Evolutionary conservation across 495 filamentous ascomycete genomes (phyloP), one percentile per base, ranked within the genome.

Genomic region (Aspergillus conjunctus): DNA sequence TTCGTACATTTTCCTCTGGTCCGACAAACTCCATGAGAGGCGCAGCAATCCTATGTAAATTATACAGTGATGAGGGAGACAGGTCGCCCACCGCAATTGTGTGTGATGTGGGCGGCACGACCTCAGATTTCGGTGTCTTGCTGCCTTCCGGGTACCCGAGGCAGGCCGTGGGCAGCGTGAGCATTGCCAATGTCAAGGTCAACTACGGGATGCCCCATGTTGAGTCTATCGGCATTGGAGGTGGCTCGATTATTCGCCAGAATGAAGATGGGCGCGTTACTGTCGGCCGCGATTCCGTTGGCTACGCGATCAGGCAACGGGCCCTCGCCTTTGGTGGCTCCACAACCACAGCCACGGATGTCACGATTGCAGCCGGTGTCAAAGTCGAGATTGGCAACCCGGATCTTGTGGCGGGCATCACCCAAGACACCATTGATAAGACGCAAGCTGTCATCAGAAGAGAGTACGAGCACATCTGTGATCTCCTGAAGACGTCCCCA

Each of bases 1-100:
- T 41, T 17, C 18, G 43, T 11, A 54, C 52, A 10, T 54, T 54
- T 43, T 17, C 52, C 7, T 41, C 32, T 22, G 52, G 52, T 20
- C 52, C 52, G 1, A 54, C 52, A 8, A 46, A 46, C 9, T 46
- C 43, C 15, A 12, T 46, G 17, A 46, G 14, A 8, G 43, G 43
- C 15, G 43, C 43, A 17, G 18, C 18, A n/a, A n/a, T 46, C 18
- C 43, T 46, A 0, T 12, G 14, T n/a, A 17, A 17, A 0, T n/a
- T 46, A 12, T 17, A 46, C 18, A 12, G 43, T 17, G 15, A 46
- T 8, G 43, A 46, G 43, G 18, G 18, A n/a, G 43, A 12, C 43
- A 46, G 43, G 18, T 46, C 43, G n/a, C n/a, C n/a, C n/a, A n/a
- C n/a, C n/a, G n/a, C n/a, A n/a, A 46, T 46, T 17, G 18, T 46